Percentiles rank a stretch among this genome's conserved stretches.
Conservation (phyloP, 805 yeast genomes). For the Vanderwaltozyma tropicalis region DNA sequence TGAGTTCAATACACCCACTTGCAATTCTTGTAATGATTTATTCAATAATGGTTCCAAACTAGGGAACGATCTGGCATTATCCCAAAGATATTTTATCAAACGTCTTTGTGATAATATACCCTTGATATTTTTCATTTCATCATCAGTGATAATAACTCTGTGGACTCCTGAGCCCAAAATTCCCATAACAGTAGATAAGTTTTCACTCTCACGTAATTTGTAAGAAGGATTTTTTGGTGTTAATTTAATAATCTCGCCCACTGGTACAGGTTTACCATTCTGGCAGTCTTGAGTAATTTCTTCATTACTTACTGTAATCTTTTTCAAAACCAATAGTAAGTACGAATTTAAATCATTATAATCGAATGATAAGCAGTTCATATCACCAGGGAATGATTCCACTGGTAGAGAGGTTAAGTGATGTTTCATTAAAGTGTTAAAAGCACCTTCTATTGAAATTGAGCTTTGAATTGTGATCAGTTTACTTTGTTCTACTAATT, state of each 20-base stretch:
- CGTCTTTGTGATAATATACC: conserved; percentile 91
- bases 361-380: conserved; percentile 78
- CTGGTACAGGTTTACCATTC: conserved; percentile 83
- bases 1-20: conserved; percentile 52
- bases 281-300: conserved; percentile 48
- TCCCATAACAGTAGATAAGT: conserved; percentile 67
- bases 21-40: conserved; percentile 57
- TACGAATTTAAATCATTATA: conserved; percentile 86
- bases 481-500: conserved; percentile 69
- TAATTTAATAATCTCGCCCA: conserved; percentile 71
- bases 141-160: conserved; percentile 70
- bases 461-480: conserved; percentile 58
- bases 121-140: conserved; percentile 44
- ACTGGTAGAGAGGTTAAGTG: conserved; percentile 85
- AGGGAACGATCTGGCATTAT: conserved; percentile 79
- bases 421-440: conserved; percentile 60
- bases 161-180: conserved; percentile 93
- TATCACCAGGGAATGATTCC: conserved; percentile 40
- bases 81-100: conserved; percentile 78
- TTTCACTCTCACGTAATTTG: conserved; percentile 59
- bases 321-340: conserved; percentile 72
- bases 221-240: conserved; percentile 85
- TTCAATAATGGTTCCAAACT: conserved; percentile 66
- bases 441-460: conserved; percentile 78
- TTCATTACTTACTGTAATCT: conserved; percentile 34